Conservation (phyloP, 345 rosid species). For the Salix udensis region DNA sequence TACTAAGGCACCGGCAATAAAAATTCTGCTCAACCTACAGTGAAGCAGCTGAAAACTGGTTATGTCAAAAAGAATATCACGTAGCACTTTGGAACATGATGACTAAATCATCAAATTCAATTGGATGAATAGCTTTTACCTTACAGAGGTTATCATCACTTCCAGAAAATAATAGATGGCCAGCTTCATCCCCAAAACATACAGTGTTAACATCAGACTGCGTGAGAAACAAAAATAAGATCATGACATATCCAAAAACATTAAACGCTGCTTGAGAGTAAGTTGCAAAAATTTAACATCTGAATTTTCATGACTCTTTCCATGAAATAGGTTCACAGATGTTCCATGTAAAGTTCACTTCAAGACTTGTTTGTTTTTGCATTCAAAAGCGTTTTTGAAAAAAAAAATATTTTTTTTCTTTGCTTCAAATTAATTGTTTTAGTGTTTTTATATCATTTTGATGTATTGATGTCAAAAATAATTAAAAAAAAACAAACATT, state of each 20-base stretch:
- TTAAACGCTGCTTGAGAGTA: not conserved
- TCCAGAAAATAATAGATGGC: slow-evolving; percentile 64
- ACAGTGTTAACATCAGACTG: slow-evolving; percentile 71
- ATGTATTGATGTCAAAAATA: too few species aligned
- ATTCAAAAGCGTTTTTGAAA: too few species aligned
- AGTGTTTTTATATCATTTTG: too few species aligned
- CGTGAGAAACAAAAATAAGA: slow-evolving; percentile 16
- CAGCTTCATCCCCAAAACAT: slow-evolving; percentile 69
- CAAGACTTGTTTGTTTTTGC: too few species aligned
- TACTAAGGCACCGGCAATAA: not conserved
- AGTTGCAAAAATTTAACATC: not conserved
- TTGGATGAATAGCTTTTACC: slow-evolving; percentile 32
- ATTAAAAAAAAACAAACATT: too few species aligned
- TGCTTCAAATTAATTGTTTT: too few species aligned
- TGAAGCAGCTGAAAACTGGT: not conserved
- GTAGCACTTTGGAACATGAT: not conserved
- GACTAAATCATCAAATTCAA: not conserved
- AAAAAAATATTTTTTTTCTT: too few species aligned
- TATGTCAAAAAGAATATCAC: not conserved
- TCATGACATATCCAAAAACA: slow-evolving; percentile 3
- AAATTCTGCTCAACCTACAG: not conserved
- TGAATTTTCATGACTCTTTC: too few species aligned
- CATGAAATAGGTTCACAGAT: too few species aligned
- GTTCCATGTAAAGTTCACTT: too few species aligned
- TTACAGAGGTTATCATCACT: slow-evolving; percentile 60